Percentiles rank a stretch among this genome's conserved stretches.
These are phyloP conservation scores for Fusarium subglutinans DNA, from an alignment of 2,329 filamentous ascomycete species.

Conservation along the genomic window DNA sequence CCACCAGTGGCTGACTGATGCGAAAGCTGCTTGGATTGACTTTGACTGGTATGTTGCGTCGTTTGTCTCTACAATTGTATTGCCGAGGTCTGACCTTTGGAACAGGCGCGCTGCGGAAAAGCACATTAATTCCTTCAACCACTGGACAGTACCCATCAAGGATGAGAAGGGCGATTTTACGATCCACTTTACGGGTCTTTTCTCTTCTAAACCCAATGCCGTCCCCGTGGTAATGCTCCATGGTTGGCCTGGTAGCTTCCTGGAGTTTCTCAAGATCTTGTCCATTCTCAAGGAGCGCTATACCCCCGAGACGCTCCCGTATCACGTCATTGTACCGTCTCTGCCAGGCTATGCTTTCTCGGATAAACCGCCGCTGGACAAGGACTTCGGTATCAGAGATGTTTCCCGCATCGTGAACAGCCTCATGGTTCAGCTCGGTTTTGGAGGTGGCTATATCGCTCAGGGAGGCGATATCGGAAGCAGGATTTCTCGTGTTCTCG, in stretches of 20 bases:
- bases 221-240: background rate
- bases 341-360: background rate
- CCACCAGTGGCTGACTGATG: background rate
- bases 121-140: background rate
- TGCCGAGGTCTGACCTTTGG: background rate
- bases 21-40: constrained; percentile 1
- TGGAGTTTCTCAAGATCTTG: background rate
- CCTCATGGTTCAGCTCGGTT: constrained; percentile 3
- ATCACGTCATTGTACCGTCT: background rate
- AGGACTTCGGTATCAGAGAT: background rate
- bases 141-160: background rate
- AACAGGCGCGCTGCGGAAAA: background rate
- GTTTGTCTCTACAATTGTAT: rapidly evolving
- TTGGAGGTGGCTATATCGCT: background rate
- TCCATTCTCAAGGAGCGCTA: constrained; percentile 1
- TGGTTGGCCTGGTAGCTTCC: constrained; percentile 10
- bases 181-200: background rate
- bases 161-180: background rate
- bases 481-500: background rate
- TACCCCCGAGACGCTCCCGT: background rate
- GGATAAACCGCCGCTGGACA: background rate
- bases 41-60: background rate
- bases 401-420: background rate
- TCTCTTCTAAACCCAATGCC: background rate
- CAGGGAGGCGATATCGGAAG: constrained; percentile 12